Evolutionary conservation across 805 yeast genomes (phyloP), one percentile per base, ranked within the genome.

Genomic region (Zygosaccharomyces kombuchaensis): DNA sequence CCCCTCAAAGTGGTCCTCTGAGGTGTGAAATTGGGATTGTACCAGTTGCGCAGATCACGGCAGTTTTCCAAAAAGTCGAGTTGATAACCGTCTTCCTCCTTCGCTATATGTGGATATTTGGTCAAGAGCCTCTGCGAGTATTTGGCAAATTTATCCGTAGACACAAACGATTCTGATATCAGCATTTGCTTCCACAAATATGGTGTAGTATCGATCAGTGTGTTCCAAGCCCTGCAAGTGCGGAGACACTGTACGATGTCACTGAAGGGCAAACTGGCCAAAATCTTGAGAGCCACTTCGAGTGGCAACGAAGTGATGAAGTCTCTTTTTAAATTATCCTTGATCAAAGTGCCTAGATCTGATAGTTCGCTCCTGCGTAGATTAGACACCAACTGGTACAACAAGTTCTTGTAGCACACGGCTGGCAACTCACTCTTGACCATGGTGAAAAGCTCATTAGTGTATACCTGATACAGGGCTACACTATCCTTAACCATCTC

Each of bases 1-100:
- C 87, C 87, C 10, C 77, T 74, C 8, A 84, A 73, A 12, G 85
- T 77, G 3, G 81, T 77, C 47, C 82, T 74, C 48, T 73, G 75
- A 1, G 98, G 97, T 41, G 68, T 71, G 59, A 77, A 84, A 16
- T 66, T 66, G 1, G 90, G 84, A 55, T 82, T 75, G 77, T 80
- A 84, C 98, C 99, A 93, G 61, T 93, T 79, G 44, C 72, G 69
- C 34, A 80, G 71, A 31, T 85, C 78, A 8, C 77, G 48, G 81
- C 70, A 30, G 76, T 69, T 64, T 76, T 80, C 55, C 75, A 78
- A 25, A 64, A 52, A 63, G 45, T 70, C 68, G 68, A 76, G 65
- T 36, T 73, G 75, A 29, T 62, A 56, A 8, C 68, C 52, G 27
- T 72, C 66, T 41, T 65, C 63, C 9, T 59, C 55, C 3, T 68